phyloP scores from a whole-genome alignment of 192 early-diverging fungal genomes.

The Mortierella alpina region DNA sequence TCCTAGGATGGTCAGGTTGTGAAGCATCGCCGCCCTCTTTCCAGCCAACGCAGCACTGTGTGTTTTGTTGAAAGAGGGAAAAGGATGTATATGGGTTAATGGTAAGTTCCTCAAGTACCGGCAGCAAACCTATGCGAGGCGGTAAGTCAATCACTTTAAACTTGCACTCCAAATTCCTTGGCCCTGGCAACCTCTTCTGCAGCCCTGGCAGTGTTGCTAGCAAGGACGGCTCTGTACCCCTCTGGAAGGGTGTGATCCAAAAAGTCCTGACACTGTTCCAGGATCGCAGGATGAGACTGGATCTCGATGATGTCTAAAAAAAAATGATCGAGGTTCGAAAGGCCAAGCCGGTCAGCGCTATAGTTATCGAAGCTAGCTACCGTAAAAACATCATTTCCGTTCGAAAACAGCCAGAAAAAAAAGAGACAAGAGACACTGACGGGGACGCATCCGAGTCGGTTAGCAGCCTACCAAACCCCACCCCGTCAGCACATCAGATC shows the following conservation, averaged over 20 bases:
- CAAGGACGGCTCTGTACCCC: slow-evolving; percentile 38
- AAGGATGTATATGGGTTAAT: not conserved
- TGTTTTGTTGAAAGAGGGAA: not conserved
- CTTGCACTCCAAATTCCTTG: slow-evolving; percentile 33
- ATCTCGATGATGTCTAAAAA: slow-evolving; percentile 39
- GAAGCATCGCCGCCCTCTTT: slow-evolving; percentile 28
- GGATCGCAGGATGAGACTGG: slow-evolving; percentile 41
- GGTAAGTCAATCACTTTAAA: not conserved
- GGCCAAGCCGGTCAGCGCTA: not conserved
- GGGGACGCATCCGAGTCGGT: not conserved
- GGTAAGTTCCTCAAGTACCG: not conserved
- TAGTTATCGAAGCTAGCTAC: not conserved
- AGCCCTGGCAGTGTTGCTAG: slow-evolving; percentile 47
- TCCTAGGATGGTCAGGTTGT: slow-evolving; percentile 36
- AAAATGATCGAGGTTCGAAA: not conserved
- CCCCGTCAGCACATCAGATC: no score
- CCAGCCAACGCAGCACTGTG: slow-evolving; percentile 44
- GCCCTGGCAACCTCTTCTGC: slow-evolving; percentile 39
- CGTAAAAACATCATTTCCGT: not conserved
- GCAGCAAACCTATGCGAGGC: not conserved
- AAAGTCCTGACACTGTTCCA: slow-evolving; percentile 51
- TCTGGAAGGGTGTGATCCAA: slow-evolving; percentile 37
- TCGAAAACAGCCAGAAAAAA: not conserved
- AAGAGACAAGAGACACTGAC: not conserved
- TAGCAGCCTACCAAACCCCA: no score